Evolutionary conservation across 2,329 filamentous ascomycete genomes (phyloP).

Genomic region (Balansia obtecta): DNA sequence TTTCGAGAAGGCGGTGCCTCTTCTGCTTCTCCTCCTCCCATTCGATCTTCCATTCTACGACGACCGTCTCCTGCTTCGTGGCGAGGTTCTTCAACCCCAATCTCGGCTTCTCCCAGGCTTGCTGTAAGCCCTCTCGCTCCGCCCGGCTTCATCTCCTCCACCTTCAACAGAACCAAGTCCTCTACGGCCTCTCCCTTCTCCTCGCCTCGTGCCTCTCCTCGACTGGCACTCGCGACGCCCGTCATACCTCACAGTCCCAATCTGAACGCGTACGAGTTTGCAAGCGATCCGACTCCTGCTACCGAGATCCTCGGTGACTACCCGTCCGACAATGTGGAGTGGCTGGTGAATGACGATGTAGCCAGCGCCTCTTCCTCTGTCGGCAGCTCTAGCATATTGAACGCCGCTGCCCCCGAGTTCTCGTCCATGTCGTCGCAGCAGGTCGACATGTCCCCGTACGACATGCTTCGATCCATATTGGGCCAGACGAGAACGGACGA

Average conservation of each 20-base stretch:
- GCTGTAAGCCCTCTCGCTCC: slow-evolving; percentile 74
- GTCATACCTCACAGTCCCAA: slow-evolving; percentile 88
- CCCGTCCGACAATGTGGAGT: slow-evolving; percentile 90
- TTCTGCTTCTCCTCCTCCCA: slow-evolving; percentile 66
- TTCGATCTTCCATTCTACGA: slow-evolving; percentile 80
- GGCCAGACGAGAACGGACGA: slow-evolving; percentile 83
- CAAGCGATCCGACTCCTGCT: slow-evolving; percentile 65
- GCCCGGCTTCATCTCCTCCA: slow-evolving; percentile 69
- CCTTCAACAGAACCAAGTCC: slow-evolving; percentile 62
- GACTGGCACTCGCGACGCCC: slow-evolving; percentile 80
- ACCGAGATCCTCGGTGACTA: slow-evolving; percentile 84
- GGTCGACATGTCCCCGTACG: slow-evolving; percentile 92
- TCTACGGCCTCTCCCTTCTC: slow-evolving; percentile 81
- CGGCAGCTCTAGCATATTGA: slow-evolving; percentile 57
- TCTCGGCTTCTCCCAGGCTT: slow-evolving; percentile 71
- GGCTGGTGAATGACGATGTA: slow-evolving; percentile 83
- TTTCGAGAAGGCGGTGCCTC: slow-evolving; percentile 55
- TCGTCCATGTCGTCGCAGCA: slow-evolving; percentile 47
- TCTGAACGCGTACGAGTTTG: slow-evolving; percentile 89
- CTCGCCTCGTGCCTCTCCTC: slow-evolving; percentile 83
- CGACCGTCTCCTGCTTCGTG: slow-evolving; percentile 87
- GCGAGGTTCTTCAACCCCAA: slow-evolving; percentile 71
- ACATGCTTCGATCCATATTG: slow-evolving; percentile 91
- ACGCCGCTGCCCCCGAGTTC: slow-evolving; percentile 72
- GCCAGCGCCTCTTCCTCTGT: slow-evolving; percentile 68